Base-by-base conservation (phyloP, 2,329 filamentous ascomycete genomes). In the Tothia fuscella region DNA sequence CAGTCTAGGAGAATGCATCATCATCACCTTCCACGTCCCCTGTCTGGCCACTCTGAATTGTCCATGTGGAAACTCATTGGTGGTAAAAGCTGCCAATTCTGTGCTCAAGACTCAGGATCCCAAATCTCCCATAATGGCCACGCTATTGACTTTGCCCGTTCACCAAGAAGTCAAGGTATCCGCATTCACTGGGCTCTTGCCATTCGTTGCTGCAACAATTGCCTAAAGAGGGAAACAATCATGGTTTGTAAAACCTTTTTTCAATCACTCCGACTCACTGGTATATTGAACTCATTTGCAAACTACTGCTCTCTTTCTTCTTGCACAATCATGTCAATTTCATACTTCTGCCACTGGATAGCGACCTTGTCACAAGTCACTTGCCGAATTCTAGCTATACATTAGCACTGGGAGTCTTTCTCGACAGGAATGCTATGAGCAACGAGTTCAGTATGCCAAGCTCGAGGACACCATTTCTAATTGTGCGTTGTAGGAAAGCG, bases 1-100 rank as follows among this genome's bases (percentile, higher is more conserved):
- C 64, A 68, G 49, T 81, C 82, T 51, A 74, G 82, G 53, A 76
- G 76, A 51, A 61, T 65, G 16, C 78, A 75, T 56, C 74, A 74
- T 63, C 75, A 75, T 20, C 71, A 71, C 49, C 75, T 87, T 65
- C 84, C 84, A 35, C 68, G 70, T 43, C 83, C 83, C 21, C 66
- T 89, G 38, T 63, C 65, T 40, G 71, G 68, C 44, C 73, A 71
- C 54, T 73, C 74, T 31, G 84, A 91, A 58, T 64, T 83, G 48
- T 73, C 80, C 31, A 88, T 88, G 82, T 86, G 84, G 74, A 74
- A 72, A 52, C 64, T 91, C 38, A 67, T 76, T 26, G 78, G 75
- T 57, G 71, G 74, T 36, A 64, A 55, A 22, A 60, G 55, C 42
- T 93, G 85, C 57, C 78, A 88, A 53, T 75, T 78, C 49, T 91